Base-by-base conservation (phyloP, 164 flowering plant species). In the Santalum album region DNA sequence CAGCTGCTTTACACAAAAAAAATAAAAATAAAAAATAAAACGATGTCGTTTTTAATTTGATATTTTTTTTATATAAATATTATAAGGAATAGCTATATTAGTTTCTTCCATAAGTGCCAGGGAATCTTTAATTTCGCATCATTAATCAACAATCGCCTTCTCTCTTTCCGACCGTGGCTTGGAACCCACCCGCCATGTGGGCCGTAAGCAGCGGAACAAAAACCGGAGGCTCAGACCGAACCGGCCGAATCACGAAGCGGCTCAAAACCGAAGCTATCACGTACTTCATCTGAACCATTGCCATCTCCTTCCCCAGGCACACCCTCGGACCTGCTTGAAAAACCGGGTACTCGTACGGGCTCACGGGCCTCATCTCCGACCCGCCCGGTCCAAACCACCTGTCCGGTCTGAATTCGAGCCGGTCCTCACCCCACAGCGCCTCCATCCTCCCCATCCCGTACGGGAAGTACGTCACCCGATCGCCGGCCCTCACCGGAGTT, bases 381-480 rank as follows among this genome's bases (percentile, higher is more conserved):
- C 47, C 40, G 1, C 38, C 58, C 40, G 2, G 34, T 32, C 61
- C 62, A n/a, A 83, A 64, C 94, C 89, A 85, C 52, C 94, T 70
- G 53, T 77, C 75, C 38, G 89, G 94, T 54, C 65, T 74, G 50
- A 78, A 82, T 71, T 80, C 79, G 3, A 68, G 14, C 54, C 74
- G 45, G 52, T 85, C 83, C 48, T 72, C 58, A 12, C 89, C 94
- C 94, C 94, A 85, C 55, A 85, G 17, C 29, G 25, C 54, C 69
- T 80, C 80, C 86, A 81, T 83, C 64, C 89, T 78, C 51, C 94
- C 89, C 89, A 85, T 85, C 0, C 87, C 94, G 47, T 82, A 85
- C 0, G 86, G 89, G 43, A 83, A 78, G 55, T 77, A 85, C 0
- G 85, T 81, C 43, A 83, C 83, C 46, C 83, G 65, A 34, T 79